These are phyloP conservation scores for Stemphylium lycopersici DNA, from an alignment of 2,329 filamentous ascomycete species.

Conservation along the genomic window DNA sequence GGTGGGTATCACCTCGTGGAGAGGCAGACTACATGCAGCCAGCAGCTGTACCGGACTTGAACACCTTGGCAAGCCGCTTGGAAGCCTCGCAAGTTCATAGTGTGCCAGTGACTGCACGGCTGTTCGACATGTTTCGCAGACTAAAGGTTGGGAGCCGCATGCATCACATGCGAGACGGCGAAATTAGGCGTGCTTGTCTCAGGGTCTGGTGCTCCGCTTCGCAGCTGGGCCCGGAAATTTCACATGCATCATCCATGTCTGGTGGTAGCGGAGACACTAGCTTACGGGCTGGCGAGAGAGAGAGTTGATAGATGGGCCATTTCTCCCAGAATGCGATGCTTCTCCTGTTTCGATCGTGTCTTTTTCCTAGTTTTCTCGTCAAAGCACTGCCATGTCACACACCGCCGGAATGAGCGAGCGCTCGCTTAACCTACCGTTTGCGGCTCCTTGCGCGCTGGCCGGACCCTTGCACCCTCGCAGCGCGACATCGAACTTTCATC, in stretches of 20 bases:
- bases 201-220: constrained; percentile 19
- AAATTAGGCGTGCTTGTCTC: constrained; percentile 15
- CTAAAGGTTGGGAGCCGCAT: constrained; percentile 13
- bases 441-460: constrained; percentile 19
- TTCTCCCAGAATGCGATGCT: neutral
- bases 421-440: constrained; percentile 18
- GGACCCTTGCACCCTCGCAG: constrained; percentile 21
- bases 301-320: no score
- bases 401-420: constrained; percentile 16
- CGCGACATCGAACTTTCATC: constrained; percentile 27
- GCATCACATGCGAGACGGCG: constrained; percentile 16
- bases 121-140: neutral
- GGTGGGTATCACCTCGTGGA: neutral
- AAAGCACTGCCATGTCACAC: constrained; percentile 21
- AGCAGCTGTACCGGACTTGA: neutral
- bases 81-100: neutral
- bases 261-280: constrained; percentile 13
- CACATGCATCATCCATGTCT: constrained; percentile 23
- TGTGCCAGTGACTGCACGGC: neutral
- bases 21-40: neutral
- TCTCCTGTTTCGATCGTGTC: no score
- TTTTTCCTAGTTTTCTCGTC: constrained; percentile 3
- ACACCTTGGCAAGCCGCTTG: neutral
- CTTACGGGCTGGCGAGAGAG: neutral
- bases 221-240: constrained; percentile 19